Percentiles rank a stretch among this genome's conserved stretches.
Evolutionary conservation across 441 rosid species (phyloP).

Genomic region (Macaranga tanarius): DNA sequence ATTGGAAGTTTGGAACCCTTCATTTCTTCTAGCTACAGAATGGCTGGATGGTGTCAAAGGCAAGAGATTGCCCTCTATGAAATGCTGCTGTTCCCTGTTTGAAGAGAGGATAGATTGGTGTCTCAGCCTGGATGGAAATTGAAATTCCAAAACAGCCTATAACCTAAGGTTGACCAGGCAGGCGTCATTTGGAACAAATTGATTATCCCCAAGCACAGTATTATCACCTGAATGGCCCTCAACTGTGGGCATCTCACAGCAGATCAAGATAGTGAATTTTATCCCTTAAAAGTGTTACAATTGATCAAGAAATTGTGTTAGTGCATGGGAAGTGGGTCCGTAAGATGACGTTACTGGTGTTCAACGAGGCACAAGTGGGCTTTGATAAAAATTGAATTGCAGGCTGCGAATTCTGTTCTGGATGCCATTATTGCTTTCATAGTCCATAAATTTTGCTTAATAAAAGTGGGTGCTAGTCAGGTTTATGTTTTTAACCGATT

Average conservation of each 20-base stretch:
- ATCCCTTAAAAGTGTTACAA: neutral
- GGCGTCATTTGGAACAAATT: neutral
- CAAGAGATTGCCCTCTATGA: neutral
- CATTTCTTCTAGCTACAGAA: no score
- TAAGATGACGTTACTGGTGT: neutral
- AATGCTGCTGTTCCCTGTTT: neutral
- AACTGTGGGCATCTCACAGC: neutral
- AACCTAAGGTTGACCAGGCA: neutral
- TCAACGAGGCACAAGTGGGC: constrained; percentile 3
- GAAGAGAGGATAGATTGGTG: neutral
- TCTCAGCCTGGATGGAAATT: neutral
- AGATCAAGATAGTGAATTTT: neutral
- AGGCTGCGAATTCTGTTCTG: neutral
- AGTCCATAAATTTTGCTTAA: neutral
- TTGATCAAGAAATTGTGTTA: neutral
- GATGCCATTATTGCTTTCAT: neutral
- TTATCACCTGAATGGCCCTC: neutral
- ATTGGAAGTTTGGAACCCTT: neutral
- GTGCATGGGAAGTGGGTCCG: neutral
- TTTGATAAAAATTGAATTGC: neutral
- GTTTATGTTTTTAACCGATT: constrained; percentile 11
- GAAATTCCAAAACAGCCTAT: neutral
- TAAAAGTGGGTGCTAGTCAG: neutral
- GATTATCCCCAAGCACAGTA: neutral
- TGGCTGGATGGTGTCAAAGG: neutral